These are phyloP conservation scores for Taiwanofungus camphoratus DNA, from an alignment of 1,284 basidiomycete species.

Conservation along the genomic window DNA sequence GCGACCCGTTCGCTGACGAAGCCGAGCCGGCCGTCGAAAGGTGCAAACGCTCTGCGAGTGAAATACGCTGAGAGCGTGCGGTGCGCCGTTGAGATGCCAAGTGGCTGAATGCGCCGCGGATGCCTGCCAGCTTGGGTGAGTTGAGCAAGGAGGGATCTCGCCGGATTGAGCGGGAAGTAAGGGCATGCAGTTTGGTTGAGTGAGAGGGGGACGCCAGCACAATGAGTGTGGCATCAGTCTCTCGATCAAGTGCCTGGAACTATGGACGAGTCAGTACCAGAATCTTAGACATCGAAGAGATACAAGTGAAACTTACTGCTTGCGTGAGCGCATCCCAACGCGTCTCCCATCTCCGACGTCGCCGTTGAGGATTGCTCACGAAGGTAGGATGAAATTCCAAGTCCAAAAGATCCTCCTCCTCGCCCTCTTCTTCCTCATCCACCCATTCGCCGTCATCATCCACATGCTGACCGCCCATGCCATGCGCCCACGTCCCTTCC, in stretches of 20 bases:
- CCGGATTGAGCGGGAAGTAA: slow-evolving; percentile 63
- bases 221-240: slow-evolving; percentile 72
- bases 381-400: slow-evolving; percentile 72
- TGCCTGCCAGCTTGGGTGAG: slow-evolving; percentile 42
- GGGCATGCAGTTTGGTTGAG: slow-evolving; percentile 51
- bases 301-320: slow-evolving; percentile 43
- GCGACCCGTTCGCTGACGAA: slow-evolving; percentile 48
- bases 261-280: slow-evolving; percentile 26
- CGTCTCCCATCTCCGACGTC: slow-evolving; percentile 64
- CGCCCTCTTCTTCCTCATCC: slow-evolving; percentile 65
- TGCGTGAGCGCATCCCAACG: slow-evolving; percentile 69
- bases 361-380: slow-evolving; percentile 57
- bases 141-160: slow-evolving; percentile 42
- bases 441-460: slow-evolving; percentile 58
- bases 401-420: slow-evolving; percentile 65
- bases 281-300: slow-evolving; percentile 3
- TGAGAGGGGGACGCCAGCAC: slow-evolving; percentile 70
- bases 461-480: slow-evolving; percentile 20
- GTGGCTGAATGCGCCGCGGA: slow-evolving; percentile 52
- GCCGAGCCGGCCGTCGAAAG: slow-evolving; percentile 29
- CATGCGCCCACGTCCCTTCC: slow-evolving; percentile 24
- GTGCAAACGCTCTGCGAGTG: slow-evolving; percentile 52
- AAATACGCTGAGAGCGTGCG: slow-evolving; percentile 43
- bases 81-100: slow-evolving; percentile 52
- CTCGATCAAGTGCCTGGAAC: slow-evolving; percentile 73